Conservation (phyloP, 805 yeast genomes). For the Vanderwaltozyma verrucispora region DNA sequence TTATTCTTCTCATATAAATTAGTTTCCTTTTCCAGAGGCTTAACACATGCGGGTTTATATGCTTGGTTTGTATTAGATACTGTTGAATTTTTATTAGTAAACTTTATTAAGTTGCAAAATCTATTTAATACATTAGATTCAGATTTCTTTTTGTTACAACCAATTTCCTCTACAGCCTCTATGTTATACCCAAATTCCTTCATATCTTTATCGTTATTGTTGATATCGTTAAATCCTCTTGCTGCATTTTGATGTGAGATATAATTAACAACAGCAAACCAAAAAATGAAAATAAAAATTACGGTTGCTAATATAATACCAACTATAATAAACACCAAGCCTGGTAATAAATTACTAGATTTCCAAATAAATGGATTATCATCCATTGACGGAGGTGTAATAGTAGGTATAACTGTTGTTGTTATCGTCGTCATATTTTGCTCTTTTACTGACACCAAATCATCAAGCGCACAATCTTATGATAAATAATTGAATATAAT, state of each 20-base stretch:
- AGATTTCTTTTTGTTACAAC: not conserved
- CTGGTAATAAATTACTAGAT: slow-evolving; percentile 41
- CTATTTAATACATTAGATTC: too few relatives aligned
- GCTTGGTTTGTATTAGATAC: too few relatives aligned
- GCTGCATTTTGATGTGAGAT: slow-evolving; percentile 27
- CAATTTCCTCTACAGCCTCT: not conserved
- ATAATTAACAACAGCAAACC: not conserved
- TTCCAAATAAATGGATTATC: slow-evolving; percentile 55
- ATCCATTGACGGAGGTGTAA: not conserved
- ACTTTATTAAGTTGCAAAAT: too few relatives aligned
- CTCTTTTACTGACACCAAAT: too few relatives aligned
- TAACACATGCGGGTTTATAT: too few relatives aligned
- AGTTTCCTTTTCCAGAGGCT: too few relatives aligned
- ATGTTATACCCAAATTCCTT: not conserved
- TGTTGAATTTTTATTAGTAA: too few relatives aligned
- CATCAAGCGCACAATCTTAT: too few relatives aligned
- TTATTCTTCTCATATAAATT: too few relatives aligned
- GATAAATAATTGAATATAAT: too few relatives aligned
- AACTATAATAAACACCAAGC: slow-evolving; percentile 71
- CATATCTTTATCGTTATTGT: not conserved
- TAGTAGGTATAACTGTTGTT: not conserved
- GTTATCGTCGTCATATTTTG: not conserved
- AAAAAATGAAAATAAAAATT: not conserved
- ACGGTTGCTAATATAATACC: slow-evolving; percentile 54
- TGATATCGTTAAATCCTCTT: not conserved